phyloP scores from a whole-genome alignment of 768 basidiomycete genomes.

The Leccinum ochraceum region DNA sequence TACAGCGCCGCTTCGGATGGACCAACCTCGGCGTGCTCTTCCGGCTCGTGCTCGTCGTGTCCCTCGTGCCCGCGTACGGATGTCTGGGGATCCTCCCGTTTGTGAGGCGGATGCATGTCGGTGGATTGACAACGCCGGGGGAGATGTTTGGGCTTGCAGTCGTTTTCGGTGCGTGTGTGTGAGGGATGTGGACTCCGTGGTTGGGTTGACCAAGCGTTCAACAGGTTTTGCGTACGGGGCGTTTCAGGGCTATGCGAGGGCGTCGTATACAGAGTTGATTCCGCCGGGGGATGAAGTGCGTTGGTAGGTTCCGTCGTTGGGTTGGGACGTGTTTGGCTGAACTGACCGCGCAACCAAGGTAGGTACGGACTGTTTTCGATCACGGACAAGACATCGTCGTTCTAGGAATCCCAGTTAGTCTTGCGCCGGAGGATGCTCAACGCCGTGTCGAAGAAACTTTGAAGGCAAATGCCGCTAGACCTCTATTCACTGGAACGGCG shows the following conservation, averaged over 20 bases:
- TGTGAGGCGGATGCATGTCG: slow-evolving; percentile 52
- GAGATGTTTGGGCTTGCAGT: slow-evolving; percentile 88
- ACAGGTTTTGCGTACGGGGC: slow-evolving; percentile 79
- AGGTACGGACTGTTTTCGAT: slow-evolving; percentile 84
- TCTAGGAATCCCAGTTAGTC: no score
- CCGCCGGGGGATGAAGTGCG: slow-evolving; percentile 88
- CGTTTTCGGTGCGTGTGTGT: slow-evolving; percentile 64
- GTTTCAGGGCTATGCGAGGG: slow-evolving; percentile 88
- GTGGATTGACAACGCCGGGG: slow-evolving; percentile 72
- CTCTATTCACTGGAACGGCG: no score
- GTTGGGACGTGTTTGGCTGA: background rate
- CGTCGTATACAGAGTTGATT: slow-evolving; percentile 83
- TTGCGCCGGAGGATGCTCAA: no score
- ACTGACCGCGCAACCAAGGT: background rate
- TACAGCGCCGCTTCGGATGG: slow-evolving; percentile 68
- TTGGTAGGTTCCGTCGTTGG: slow-evolving; percentile 51
- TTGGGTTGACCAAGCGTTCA: background rate
- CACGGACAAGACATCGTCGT: slow-evolving; percentile 72
- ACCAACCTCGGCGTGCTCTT: slow-evolving; percentile 69
- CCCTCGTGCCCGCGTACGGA: slow-evolving; percentile 75
- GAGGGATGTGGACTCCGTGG: background rate
- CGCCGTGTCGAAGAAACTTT: no score
- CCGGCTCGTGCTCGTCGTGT: slow-evolving; percentile 64
- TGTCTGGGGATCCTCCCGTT: slow-evolving; percentile 73
- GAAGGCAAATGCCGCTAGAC: no score